Conservation (phyloP, 768 basidiomycete species). For the Boletellus ananas region DNA sequence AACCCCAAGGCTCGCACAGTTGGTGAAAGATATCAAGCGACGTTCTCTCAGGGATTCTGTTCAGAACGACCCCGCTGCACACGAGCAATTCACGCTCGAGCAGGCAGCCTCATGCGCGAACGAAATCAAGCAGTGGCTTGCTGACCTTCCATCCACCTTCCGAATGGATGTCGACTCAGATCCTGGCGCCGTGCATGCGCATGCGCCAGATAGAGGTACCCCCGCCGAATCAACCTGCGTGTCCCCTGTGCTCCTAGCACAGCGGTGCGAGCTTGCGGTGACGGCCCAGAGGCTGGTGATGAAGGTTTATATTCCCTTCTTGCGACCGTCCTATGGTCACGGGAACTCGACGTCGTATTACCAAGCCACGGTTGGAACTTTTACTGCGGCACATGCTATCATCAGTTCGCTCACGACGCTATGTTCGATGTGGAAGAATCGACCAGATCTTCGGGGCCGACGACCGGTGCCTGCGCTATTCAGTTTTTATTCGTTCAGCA, state of each 20-base stretch:
- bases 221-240: slow-evolving; percentile 14
- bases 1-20: slow-evolving; percentile 49
- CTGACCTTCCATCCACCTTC: slow-evolving; percentile 48
- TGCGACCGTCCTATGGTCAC: slow-evolving; percentile 36
- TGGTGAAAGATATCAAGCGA: slow-evolving; percentile 59
- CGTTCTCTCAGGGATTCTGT: slow-evolving; percentile 43
- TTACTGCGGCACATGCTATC: slow-evolving; percentile 65
- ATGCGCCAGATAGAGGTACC: slow-evolving; percentile 2
- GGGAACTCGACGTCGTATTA: slow-evolving; percentile 35
- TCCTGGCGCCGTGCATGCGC: slow-evolving; percentile 11
- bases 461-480: slow-evolving; percentile 44
- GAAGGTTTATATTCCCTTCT: slow-evolving; percentile 66
- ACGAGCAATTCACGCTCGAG: slow-evolving; percentile 49
- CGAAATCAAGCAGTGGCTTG: slow-evolving; percentile 53
- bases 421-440: slow-evolving; percentile 38
- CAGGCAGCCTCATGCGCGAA: slow-evolving; percentile 55
- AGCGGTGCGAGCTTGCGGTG: slow-evolving; percentile 59
- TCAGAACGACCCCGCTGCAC: slow-evolving; percentile 24
- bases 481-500: slow-evolving; percentile 56
- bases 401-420: slow-evolving; percentile 48
- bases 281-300: slow-evolving; percentile 58
- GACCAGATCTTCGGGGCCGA: slow-evolving; percentile 30
- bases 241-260: slow-evolving; percentile 41
- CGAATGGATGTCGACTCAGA: slow-evolving; percentile 40
- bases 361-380: slow-evolving; percentile 53